Percentiles rank a stretch among this genome's conserved stretches.
These are phyloP conservation scores for Prunus mira DNA, from an alignment of 306 rosid species.

Conservation along the genomic window DNA sequence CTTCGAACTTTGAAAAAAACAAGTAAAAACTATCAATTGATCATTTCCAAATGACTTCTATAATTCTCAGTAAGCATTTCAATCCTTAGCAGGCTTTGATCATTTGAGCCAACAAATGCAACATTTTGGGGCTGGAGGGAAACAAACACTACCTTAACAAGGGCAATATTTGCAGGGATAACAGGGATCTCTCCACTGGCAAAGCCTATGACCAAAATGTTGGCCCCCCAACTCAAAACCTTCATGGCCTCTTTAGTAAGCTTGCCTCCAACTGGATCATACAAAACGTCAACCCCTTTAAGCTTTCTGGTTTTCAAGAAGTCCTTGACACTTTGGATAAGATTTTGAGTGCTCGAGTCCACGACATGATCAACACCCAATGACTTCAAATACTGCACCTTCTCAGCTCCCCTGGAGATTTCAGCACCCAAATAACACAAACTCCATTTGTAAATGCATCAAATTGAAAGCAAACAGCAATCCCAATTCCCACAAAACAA, in stretches of 20 bases:
- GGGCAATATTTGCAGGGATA: slow-evolving; percentile 90
- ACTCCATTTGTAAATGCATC: background rate
- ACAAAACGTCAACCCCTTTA: slow-evolving; percentile 86
- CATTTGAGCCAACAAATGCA: background rate
- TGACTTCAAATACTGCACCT: slow-evolving; percentile 69
- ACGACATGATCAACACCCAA: slow-evolving; percentile 89
- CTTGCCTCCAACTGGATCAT: slow-evolving; percentile 97
- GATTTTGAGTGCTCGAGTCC: slow-evolving; percentile 54
- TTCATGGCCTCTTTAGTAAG: slow-evolving; percentile 64
- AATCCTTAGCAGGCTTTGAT: background rate
- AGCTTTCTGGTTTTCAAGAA: slow-evolving; percentile 69
- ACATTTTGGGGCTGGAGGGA: background rate
- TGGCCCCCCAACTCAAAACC: slow-evolving; percentile 88
- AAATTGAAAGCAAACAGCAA: background rate
- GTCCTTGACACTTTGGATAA: slow-evolving; percentile 64
- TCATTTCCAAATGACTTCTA: background rate
- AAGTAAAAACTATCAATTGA: background rate
- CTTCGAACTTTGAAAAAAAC: background rate
- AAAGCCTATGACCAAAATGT: slow-evolving; percentile 87
- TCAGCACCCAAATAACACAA: slow-evolving; percentile 13
- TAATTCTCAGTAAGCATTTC: background rate
- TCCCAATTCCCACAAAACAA: background rate
- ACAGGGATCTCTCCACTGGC: slow-evolving; percentile 93
- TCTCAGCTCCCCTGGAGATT: slow-evolving; percentile 68
- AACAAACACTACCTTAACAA: slow-evolving; percentile 60